Evolutionary conservation across 2,329 filamentous ascomycete species (phyloP).

Genomic region (Fusarium xyrophilum): DNA sequence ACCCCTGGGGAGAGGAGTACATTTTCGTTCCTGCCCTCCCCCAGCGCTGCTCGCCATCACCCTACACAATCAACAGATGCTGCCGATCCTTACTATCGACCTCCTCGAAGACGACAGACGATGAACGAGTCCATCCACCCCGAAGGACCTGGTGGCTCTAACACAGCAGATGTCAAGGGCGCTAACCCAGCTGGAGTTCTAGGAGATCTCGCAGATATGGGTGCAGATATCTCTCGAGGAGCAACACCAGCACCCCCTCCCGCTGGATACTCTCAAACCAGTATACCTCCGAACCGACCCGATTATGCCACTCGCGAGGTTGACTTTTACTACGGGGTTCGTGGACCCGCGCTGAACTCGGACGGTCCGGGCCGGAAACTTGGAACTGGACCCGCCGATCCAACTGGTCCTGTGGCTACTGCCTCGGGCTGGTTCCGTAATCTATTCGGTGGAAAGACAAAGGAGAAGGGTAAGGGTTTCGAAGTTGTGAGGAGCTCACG

Average conservation of each 20-base stretch:
- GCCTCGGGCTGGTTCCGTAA: slow-evolving; percentile 88
- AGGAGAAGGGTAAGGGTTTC: slow-evolving; percentile 95
- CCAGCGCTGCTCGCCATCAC: slow-evolving; percentile 56
- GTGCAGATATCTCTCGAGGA: slow-evolving; percentile 51
- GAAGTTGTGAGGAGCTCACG: slow-evolving; percentile 92
- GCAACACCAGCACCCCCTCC: slow-evolving; percentile 51
- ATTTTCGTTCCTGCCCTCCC: slow-evolving; percentile 73
- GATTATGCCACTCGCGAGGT: slow-evolving; percentile 95
- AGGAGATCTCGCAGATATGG: slow-evolving; percentile 51
- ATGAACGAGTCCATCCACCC: slow-evolving; percentile 50
- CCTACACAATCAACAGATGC: slow-evolving; percentile 58
- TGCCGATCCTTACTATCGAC: slow-evolving; percentile 86
- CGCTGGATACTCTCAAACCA: slow-evolving; percentile 42
- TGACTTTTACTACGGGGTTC: slow-evolving; percentile 94
- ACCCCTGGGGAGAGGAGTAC: slow-evolving; percentile 74
- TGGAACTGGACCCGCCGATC: slow-evolving; percentile 93
- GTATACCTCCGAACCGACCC: slow-evolving; percentile 65
- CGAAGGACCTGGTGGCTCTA: slow-evolving; percentile 43
- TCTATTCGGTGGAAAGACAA: slow-evolving; percentile 82
- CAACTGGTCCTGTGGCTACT: slow-evolving; percentile 87
- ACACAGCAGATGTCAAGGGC: slow-evolving; percentile 47
- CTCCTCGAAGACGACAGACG: slow-evolving; percentile 75
- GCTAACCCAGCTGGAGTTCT: slow-evolving; percentile 47
- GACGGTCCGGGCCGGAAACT: slow-evolving; percentile 82
- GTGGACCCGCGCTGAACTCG: slow-evolving; percentile 85